Base-by-base conservation (phyloP, 164 flowering plant genomes). In the Houttuynia cordata region DNA sequence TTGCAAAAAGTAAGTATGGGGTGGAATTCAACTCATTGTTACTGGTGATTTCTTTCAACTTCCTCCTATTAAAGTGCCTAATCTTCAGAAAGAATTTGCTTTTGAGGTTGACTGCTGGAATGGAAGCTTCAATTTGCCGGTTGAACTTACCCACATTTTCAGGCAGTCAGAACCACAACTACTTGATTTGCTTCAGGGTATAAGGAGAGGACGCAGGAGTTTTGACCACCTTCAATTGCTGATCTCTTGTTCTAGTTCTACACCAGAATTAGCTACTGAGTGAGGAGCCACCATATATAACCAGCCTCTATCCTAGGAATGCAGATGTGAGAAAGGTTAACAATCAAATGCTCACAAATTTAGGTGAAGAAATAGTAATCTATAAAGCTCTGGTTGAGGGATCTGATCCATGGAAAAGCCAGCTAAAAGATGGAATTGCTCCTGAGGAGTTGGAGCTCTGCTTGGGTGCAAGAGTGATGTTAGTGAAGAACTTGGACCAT, bases 41-140 rank as follows among this genome's bases (percentile, higher is more conserved):
- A 58, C 71, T 59, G 88, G 88, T 8, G 93, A 86, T 58, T 86
- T 86, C 61, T 75, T 78, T 23, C 93, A 86, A 67, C 67, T 83
- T 24, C 87, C 87, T 7, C 93, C 87, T 0, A 42, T 50, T 9
- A 24, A 34, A 2, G 14, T 45, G 3, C 10, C 47, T 18, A 18
- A 59, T 22, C 61, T 51, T 7, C 23, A 30, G 5, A 80, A 75
- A 67, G 72, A 65, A 49, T 82, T 72, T 65, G 84, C 88, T 0
- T 86, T 86, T 57, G 88, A 86, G 61, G 84, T 87, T 0, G 80
- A 76, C 34, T 81, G 82, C 64, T 83, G 92, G 92, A 50, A 73
- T 52, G 19, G 58, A 0, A 79, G 80, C 58, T 86, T 83, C 58
- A 78, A 81, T 49, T 3, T 79, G 51, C 83, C 80, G 57, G 62